Evolutionary conservation across 495 filamentous ascomycete genomes (phyloP), one percentile per base, ranked within the genome.

Genomic region (Barbatosphaeria neglecta): DNA sequence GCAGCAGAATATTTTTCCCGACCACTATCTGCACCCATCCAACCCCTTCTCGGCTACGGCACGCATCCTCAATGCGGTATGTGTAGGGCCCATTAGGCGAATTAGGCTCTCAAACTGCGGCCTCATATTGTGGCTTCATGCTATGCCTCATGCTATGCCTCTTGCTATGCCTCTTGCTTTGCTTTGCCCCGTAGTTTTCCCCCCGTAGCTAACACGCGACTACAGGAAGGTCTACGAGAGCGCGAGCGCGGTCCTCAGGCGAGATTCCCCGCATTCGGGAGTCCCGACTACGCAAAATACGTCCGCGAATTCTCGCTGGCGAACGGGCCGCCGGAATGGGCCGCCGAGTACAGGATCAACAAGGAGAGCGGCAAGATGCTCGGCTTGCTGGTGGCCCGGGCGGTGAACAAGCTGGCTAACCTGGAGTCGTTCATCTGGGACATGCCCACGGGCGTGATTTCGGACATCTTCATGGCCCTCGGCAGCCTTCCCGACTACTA

Each of bases 291-390:
- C 65, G 83, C 89, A 6, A 81, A 86, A 53, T 90, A 81, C 59
- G 90, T 84, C 1, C 80, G 82, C 50, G 92, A 89, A 57, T 95
- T 97, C 59, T 92, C 86, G 3, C 76, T 97, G 17, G 87, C 88
- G 7, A 92, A 95, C 61, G 89, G 90, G 0, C 90, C 89, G 1
- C 44, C 70, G 11, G 78, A 86, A 43, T 92, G 83, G 83, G 85
- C 93, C 22, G 77, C 81, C 25, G 88, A 94, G 49, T 95, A 97
- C 64, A 72, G 84, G 33, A 83, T 95, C 53, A 83, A 77, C 9
- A 94, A 90, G 61, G 90, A 94, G 57, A 78, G 84, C 46, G 90
- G 90, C 0, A 95, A 93, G 63, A 89, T 95, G 86, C 75, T 97
- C 7, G 88, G 89, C 16, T 94, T 87, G 11, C 65, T 95, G 37